These are phyloP conservation scores for Hericium erinaceus DNA, from an alignment of 768 basidiomycete genomes.

Conservation along the genomic window DNA sequence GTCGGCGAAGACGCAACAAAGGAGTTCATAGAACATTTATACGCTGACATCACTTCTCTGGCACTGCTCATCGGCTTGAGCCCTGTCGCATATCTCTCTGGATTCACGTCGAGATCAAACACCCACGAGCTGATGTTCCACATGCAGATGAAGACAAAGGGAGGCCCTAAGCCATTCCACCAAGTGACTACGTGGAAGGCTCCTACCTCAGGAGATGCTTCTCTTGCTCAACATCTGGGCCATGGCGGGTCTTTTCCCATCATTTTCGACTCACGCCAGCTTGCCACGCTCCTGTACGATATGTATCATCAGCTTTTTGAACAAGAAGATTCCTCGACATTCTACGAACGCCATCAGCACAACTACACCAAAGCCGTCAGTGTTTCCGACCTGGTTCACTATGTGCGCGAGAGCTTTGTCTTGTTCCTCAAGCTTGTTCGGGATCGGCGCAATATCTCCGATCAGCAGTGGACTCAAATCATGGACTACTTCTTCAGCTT, in stretches of 20 bases:
- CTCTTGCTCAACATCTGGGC: too few species aligned
- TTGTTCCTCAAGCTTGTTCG: constrained; percentile 34
- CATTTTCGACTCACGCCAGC: constrained; percentile 23
- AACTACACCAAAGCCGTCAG: background rate
- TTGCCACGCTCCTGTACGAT: constrained; percentile 30
- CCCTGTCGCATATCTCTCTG: background rate
- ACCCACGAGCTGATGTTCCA: background rate
- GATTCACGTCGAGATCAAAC: background rate
- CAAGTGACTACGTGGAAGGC: background rate
- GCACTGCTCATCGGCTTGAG: background rate
- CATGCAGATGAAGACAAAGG: background rate
- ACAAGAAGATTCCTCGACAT: constrained; percentile 23
- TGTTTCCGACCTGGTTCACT: constrained; percentile 25
- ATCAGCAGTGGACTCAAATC: constrained; percentile 31
- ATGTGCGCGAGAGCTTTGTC: constrained; percentile 40
- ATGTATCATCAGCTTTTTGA: constrained; percentile 38
- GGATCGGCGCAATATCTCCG: constrained; percentile 13
- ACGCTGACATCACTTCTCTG: background rate
- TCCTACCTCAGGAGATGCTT: constrained; percentile 10
- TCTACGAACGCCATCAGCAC: background rate
- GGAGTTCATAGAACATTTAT: background rate
- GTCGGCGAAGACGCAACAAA: constrained; percentile 17
- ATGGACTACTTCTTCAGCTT: constrained; percentile 27
- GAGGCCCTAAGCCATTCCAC: background rate
- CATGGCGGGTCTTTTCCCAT: background rate